These are phyloP conservation scores for Hericium coralloides DNA, from an alignment of 768 basidiomycete species.

Conservation along the genomic window DNA sequence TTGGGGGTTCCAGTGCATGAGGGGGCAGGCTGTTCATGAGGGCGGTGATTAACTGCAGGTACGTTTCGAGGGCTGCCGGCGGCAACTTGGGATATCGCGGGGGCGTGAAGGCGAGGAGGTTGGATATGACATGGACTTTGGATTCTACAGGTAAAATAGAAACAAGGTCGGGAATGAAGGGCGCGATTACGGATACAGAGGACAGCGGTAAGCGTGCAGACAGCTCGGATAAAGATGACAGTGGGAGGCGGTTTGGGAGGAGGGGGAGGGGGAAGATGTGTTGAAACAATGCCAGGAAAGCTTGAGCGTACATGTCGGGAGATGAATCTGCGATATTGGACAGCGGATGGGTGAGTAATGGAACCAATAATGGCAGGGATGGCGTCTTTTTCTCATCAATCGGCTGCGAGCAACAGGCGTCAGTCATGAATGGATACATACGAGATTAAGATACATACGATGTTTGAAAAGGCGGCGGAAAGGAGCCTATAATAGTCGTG, in stretches of 20 bases:
- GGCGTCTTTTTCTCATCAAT: constrained; percentile 48
- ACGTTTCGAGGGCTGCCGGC: constrained; percentile 36
- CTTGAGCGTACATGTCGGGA: constrained; percentile 4
- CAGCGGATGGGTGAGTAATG: constrained; percentile 64
- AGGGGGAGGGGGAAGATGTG: constrained; percentile 40
- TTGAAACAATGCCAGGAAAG: constrained; percentile 4
- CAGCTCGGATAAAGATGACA: constrained; percentile 52
- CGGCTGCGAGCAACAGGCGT: constrained; percentile 31
- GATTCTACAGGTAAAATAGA: constrained; percentile 16
- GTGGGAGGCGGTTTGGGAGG: constrained; percentile 67
- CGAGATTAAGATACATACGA: constrained; percentile 33
- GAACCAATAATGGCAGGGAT: constrained; percentile 38
- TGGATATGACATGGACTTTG: constrained; percentile 61
- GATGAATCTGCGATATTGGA: constrained; percentile 9
- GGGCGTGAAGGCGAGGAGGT: constrained; percentile 54
- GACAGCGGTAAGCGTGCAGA: constrained; percentile 55
- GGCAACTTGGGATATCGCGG: constrained; percentile 50
- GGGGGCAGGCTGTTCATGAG: constrained; percentile 47
- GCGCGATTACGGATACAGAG: constrained; percentile 25
- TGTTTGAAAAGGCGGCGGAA: constrained; percentile 31
- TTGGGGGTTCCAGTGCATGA: constrained; percentile 40
- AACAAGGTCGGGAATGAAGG: constrained; percentile 13
- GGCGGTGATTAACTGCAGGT: constrained; percentile 42
- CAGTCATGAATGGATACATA: neutral
- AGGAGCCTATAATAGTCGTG: constrained; percentile 40